A percentile compares a stretch with the other conserved stretches of the same genome.
Evolutionary conservation across 1,284 basidiomycete genomes (phyloP).

Genomic region (Apiotrichum siamense): DNA sequence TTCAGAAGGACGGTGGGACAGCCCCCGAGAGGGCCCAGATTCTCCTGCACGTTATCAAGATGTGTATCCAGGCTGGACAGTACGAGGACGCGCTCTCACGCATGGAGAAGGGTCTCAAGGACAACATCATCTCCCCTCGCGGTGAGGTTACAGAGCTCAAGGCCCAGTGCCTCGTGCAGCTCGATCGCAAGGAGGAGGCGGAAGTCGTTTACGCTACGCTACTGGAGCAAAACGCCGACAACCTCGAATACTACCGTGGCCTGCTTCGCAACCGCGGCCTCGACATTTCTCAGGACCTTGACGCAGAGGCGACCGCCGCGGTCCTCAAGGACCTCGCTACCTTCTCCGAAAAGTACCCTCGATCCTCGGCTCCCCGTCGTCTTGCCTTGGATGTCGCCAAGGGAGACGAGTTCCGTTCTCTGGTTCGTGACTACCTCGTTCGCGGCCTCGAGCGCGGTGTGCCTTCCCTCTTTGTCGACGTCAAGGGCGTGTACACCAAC

Average conservation of each 20-base stretch:
- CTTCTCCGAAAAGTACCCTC: slow-evolving; percentile 60
- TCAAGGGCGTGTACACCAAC: slow-evolving; percentile 76
- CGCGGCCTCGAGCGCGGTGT: slow-evolving; percentile 75
- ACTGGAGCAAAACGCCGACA: slow-evolving; percentile 81
- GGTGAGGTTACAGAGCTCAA: slow-evolving; percentile 64
- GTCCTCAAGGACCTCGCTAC: slow-evolving; percentile 58
- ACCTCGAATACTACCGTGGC: slow-evolving; percentile 70
- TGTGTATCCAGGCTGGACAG: slow-evolving; percentile 68
- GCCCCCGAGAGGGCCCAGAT: slow-evolving; percentile 72
- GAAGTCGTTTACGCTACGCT: slow-evolving; percentile 71
- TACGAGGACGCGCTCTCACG: slow-evolving; percentile 52
- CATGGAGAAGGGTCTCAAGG: slow-evolving; percentile 62
- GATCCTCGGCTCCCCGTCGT: slow-evolving; percentile 65
- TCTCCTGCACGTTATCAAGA: slow-evolving; percentile 69
- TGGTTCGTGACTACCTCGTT: slow-evolving; percentile 65
- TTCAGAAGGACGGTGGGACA: slow-evolving; percentile 54
- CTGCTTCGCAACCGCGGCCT: slow-evolving; percentile 64
- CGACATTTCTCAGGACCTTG: slow-evolving; percentile 46
- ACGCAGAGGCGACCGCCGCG: slow-evolving; percentile 50
- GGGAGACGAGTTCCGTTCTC: slow-evolving; percentile 62
- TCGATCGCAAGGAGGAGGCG: slow-evolving; percentile 60
- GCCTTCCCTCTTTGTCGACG: slow-evolving; percentile 87
- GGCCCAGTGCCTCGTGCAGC: slow-evolving; percentile 61
- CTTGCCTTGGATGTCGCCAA: slow-evolving; percentile 62
- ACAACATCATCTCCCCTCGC: slow-evolving; percentile 63